These are phyloP conservation scores for Lentithecium fluviatile DNA, from an alignment of 495 filamentous ascomycete genomes.

Conservation along the genomic window DNA sequence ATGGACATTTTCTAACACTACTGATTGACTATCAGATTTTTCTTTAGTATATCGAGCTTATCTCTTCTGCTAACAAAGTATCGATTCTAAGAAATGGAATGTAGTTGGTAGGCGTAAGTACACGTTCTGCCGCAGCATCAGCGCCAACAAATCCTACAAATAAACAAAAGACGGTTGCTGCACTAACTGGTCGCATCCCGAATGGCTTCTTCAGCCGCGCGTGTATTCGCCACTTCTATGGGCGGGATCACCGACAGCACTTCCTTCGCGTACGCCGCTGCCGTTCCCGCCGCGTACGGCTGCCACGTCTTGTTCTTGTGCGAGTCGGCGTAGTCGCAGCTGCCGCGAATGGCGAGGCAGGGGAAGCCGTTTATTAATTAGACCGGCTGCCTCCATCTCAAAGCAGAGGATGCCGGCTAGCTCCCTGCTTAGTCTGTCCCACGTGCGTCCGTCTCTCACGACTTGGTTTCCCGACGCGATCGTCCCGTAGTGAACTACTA, in stretches of 20 bases:
- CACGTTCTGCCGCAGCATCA: conserved; percentile 5
- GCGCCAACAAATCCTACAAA: not conserved
- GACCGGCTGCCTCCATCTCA: conserved; percentile 35
- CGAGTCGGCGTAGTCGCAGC: conserved; percentile 36
- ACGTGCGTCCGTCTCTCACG: conserved; percentile 6
- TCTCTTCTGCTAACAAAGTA: conserved; percentile 17
- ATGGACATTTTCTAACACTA: conserved; percentile 29
- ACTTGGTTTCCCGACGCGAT: conserved; percentile 33
- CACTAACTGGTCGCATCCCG: conserved; percentile 15
- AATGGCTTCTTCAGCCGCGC: conserved; percentile 14
- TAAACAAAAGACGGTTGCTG: conserved; percentile 8
- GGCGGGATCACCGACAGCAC: conserved; percentile 17
- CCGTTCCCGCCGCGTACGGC: conserved; percentile 27
- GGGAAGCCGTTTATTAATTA: conserved; percentile 25
- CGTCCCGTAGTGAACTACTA: conserved; percentile 28
- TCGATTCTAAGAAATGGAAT: conserved; percentile 28
- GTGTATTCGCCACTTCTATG: conserved; percentile 11
- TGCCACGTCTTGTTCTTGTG: conserved; percentile 37
- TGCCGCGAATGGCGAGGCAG: conserved; percentile 32
- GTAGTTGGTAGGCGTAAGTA: not conserved
- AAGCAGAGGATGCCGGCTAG: conserved; percentile 29
- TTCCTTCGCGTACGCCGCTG: conserved; percentile 23
- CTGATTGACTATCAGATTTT: conserved; percentile 21
- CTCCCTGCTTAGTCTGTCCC: conserved; percentile 17
- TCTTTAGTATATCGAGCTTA: conserved; percentile 21